A percentile compares a stretch with the other conserved stretches of the same genome.
These are phyloP conservation scores for Babesia ovis DNA, from an alignment of 169 alveolate genomes.

Conservation along the genomic window DNA sequence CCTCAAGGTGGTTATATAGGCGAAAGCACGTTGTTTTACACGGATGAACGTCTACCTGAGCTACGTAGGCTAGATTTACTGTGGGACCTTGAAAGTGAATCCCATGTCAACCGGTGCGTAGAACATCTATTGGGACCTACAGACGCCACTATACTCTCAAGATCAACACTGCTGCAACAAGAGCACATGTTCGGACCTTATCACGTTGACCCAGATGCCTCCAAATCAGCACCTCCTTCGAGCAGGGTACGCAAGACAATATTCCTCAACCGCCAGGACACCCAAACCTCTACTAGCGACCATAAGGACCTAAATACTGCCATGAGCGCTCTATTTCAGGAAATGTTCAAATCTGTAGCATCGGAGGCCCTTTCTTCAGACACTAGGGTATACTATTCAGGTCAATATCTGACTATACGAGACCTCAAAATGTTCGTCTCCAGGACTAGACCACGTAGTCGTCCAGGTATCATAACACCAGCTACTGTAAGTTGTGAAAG, in stretches of 20 bases:
- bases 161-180: background rate
- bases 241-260: slow-evolving; percentile 22
- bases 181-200: slow-evolving; percentile 33
- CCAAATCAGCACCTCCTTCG: background rate
- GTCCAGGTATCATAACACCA: slow-evolving; percentile 50
- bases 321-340: background rate
- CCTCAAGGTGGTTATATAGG: slow-evolving; percentile 53
- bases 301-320: background rate
- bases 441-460: slow-evolving; percentile 7
- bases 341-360: background rate
- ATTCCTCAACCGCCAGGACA: slow-evolving; percentile 7
- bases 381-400: slow-evolving; percentile 32
- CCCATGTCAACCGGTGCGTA: slow-evolving; percentile 3
- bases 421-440: slow-evolving; percentile 44
- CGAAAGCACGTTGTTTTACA: slow-evolving; percentile 31
- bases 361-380: slow-evolving; percentile 16
- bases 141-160: background rate
- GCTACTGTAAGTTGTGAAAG: slow-evolving; percentile 31
- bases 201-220: background rate
- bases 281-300: too few relatives aligned
- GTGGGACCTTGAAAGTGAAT: slow-evolving; percentile 30
- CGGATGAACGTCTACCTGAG: slow-evolving; percentile 40
- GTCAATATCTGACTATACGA: slow-evolving; percentile 34
- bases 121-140: slow-evolving; percentile 1
- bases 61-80: slow-evolving; percentile 20